Evolutionary conservation across 495 filamentous ascomycete genomes (phyloP).

Genomic region (Penicillium tannophilum): DNA sequence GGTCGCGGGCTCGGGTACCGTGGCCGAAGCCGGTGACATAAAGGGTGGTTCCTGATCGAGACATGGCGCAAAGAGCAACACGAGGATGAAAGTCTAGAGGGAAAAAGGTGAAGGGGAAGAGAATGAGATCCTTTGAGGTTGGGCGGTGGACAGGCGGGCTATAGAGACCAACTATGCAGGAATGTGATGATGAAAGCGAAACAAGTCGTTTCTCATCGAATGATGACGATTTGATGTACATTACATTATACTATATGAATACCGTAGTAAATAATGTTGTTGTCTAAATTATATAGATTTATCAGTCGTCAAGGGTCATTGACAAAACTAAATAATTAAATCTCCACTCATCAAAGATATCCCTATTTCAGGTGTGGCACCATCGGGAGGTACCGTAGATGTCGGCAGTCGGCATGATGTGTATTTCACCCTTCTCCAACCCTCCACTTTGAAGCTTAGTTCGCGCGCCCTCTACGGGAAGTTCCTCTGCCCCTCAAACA

Average conservation of each 20-base stretch:
- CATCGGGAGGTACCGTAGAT: slow-evolving; percentile 34
- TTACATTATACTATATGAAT: too few relatives aligned
- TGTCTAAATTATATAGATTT: too few relatives aligned
- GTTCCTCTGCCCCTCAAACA: background rate
- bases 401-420: slow-evolving; percentile 31
- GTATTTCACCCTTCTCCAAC: slow-evolving; percentile 8
- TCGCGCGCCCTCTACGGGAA: background rate
- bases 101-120: slow-evolving; percentile 5
- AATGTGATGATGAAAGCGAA: slow-evolving; percentile 16
- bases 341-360: too few relatives aligned
- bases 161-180: slow-evolving; percentile 17
- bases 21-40: slow-evolving; percentile 99
- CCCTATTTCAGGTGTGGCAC: background rate
- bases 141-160: slow-evolving; percentile 13
- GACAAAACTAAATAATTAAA: background rate
- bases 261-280: too few relatives aligned
- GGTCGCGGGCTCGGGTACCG: slow-evolving; percentile 97
- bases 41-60: slow-evolving; percentile 89
- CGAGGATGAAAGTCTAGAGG: slow-evolving; percentile 3
- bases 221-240: background rate
- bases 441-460: slow-evolving; percentile 3
- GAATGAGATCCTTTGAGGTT: slow-evolving; percentile 9
- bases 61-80: slow-evolving; percentile 59
- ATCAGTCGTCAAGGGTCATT: too few relatives aligned
- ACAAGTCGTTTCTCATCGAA: background rate